phyloP scores from a whole-genome alignment of 23 red algal genomes.

The Gracilaria caudata region DNA sequence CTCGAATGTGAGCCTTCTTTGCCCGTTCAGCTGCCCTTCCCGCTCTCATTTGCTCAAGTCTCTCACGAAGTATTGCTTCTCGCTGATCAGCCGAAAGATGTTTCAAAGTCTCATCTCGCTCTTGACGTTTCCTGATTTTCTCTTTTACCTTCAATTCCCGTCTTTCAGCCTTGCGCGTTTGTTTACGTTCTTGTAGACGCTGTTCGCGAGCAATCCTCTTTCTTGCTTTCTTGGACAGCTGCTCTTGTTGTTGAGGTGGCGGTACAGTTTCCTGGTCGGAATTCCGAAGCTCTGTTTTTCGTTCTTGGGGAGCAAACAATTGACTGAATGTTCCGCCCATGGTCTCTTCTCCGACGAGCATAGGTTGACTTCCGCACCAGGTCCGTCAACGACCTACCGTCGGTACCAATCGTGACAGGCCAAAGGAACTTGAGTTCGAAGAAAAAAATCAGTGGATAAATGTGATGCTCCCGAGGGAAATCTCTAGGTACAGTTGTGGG shows the following conservation, averaged over 20 bases:
- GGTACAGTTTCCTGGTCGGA: neutral
- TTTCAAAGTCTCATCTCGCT: constrained; percentile 29
- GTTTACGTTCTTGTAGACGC: constrained; percentile 36
- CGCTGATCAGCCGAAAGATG: constrained; percentile 11
- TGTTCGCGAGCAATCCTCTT: constrained; percentile 38
- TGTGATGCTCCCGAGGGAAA: too few species aligned
- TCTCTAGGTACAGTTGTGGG: too few species aligned
- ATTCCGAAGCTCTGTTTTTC: neutral
- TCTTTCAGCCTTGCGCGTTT: constrained; percentile 32
- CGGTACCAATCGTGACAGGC: too few species aligned
- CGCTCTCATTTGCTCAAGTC: constrained; percentile 24
- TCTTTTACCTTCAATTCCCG: constrained; percentile 6
- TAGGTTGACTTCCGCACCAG: too few species aligned
- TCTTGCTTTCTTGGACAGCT: constrained; percentile 46
- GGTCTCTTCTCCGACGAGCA: neutral
- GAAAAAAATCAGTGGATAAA: too few species aligned
- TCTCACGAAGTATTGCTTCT: constrained; percentile 20
- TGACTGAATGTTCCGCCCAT: constrained; percentile 14
- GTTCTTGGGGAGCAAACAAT: neutral
- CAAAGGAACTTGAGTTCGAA: too few species aligned
- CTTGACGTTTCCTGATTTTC: constrained; percentile 27
- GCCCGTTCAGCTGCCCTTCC: constrained; percentile 32
- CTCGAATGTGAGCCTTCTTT: constrained; percentile 22
- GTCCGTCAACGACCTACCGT: too few species aligned
- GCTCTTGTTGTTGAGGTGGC: neutral